phyloP scores from a whole-genome alignment of 305 asterid species.

The Solanum hybrid region DNA sequence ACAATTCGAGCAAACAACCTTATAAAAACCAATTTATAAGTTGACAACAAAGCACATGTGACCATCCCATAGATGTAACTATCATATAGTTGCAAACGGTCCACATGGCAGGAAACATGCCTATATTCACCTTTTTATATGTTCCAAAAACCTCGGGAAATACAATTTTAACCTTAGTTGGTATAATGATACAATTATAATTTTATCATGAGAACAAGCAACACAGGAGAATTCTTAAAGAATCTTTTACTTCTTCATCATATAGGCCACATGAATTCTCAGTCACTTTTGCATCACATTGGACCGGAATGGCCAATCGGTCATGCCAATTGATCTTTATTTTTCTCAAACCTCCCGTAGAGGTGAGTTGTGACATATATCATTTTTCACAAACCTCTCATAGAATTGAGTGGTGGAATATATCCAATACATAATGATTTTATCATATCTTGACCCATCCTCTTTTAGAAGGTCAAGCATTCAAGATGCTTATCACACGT shows the following conservation, averaged over 20 bases:
- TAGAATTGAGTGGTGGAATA: neutral
- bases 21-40: neutral
- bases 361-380: neutral
- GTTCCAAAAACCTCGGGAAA: neutral
- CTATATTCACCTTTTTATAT: neutral
- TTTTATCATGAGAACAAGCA: neutral
- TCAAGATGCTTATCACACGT: neutral
- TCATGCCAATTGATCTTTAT: neutral
- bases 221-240: neutral
- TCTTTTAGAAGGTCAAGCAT: neutral
- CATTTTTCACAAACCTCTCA: neutral
- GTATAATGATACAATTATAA: neutral
- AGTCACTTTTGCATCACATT: neutral
- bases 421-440: neutral
- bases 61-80: neutral
- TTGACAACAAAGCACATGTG: neutral
- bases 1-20: neutral
- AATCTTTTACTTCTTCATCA: no score
- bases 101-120: neutral
- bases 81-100: neutral
- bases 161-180: neutral
- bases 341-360: neutral
- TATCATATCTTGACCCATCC: neutral
- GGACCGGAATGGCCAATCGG: neutral
- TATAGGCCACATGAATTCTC: no score